Base-by-base conservation (phyloP, 1,139 yeast species). In the Zygosaccharomyces sapae region DNA sequence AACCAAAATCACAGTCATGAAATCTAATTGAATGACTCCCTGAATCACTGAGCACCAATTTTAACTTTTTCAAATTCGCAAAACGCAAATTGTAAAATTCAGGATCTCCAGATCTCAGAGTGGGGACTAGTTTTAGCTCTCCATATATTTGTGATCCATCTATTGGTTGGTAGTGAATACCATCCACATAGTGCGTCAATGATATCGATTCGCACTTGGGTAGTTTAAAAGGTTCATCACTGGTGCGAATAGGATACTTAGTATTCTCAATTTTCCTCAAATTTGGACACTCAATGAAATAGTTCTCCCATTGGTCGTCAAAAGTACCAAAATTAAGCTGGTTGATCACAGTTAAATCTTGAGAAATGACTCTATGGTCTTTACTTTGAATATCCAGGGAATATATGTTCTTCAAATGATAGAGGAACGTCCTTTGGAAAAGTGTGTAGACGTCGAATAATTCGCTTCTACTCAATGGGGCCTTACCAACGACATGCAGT, bases 361-460 rank as follows among this genome's bases (percentile, higher is more conserved):
- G 52, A 1, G 63, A 58, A 25, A 48, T 33, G 12, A 61, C 38
- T 9, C 37, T 39, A 33, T 53, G 52, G 5, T 43, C 25, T 6
- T 45, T 45, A 30, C 43, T 44, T 33, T 50, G 51, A 4, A 61
- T 47, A 34, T 54, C 56, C 31, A 60, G 43, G 4, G 63, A 57
- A 44, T 56, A 55, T n/a, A 61, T 41, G 24, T 40, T 43, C 5
- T 38, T 45, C 31, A 61, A 38, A 38, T 55, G 46, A 36, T 58
- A 45, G 9, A 61, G 42, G 38, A 58, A 55, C 0, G 63, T 59
- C 8, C 49, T 43, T 33, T 55, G 48, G 38, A 61, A 61, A 6
- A 60, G 45, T 2, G 61, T 56, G 27, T 53, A 54, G 5, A 61
- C 46, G 41, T 59, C 65, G 41, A 52, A 54, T 41, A 58, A 47